Evolutionary conservation across 2,329 filamentous ascomycete species (phyloP), one percentile per base, ranked within the genome.

Genomic region (Elsinoe perseae): DNA sequence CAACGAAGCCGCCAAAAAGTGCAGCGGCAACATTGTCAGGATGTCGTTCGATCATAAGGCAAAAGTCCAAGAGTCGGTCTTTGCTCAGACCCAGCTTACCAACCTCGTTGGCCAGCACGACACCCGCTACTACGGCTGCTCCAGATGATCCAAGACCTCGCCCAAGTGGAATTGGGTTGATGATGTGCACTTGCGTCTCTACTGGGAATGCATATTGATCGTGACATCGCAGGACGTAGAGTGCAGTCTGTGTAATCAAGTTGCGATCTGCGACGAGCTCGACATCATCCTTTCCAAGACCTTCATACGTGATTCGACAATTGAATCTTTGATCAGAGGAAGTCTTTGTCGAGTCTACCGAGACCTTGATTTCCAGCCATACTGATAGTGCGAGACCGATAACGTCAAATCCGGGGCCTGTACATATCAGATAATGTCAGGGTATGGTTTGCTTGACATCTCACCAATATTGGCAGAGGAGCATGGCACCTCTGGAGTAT

Each of bases 1-100:
- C 93, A 23, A 98, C 90, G 64, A 98, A 97, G 28, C 93, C 93
- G 63, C 93, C 93, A 66, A 95, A 97, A 32, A 97, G 81, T 6
- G 93, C 91, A 12, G 93, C 93, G 57, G 91, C 93, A 53, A 98
- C 89, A 68, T 95, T 95, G 73, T 95, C 90, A 9, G 90, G 90
- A 71, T 95, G 90, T 61, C 89, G 83, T 73, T 95, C 69, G 72
- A 96, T 95, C 93, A 98, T 98, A 63, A 98, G 77, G 68, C 89
- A 95, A 71, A 90, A 98, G 73, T 98, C 93, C 65, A 98, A 85
- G 69, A 98, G 81, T 36, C 93, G 80, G 61, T 89, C 86, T 65
- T 88, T 85, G 58, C 82, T 83, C 61, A 98, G 75, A 43, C 85
- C 78, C 59, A 98, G 78, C 28, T 85, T 80, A 34, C 91, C 92